Conservation (phyloP, 2,329 filamentous ascomycete species). For the Venturia asperata region DNA sequence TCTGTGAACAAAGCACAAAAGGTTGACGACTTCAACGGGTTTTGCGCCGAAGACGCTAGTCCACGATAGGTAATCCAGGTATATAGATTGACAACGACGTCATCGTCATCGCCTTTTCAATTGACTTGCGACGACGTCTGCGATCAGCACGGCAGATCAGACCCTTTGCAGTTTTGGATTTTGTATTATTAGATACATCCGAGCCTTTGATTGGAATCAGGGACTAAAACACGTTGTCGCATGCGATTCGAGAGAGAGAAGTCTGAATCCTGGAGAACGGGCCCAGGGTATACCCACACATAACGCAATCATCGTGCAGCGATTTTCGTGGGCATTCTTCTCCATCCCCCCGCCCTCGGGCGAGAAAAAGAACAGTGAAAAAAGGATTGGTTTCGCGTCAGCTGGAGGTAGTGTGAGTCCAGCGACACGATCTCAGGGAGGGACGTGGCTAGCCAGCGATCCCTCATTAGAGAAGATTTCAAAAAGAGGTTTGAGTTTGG, state of each 20-base stretch:
- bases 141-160: neutral
- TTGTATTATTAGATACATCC: no score
- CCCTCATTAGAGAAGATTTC: neutral
- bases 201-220: neutral
- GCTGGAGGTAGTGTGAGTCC: constrained; percentile 12
- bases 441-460: neutral
- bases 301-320: neutral
- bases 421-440: constrained; percentile 7
- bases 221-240: neutral
- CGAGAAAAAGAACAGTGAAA: constrained; percentile 12
- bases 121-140: neutral
- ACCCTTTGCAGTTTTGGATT: neutral
- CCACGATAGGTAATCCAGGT: neutral
- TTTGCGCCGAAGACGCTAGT: neutral
- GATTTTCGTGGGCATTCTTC: neutral
- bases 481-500: neutral
- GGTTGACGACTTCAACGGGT: no score
- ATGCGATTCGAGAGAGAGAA: neutral
- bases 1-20: neutral
- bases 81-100: neutral
- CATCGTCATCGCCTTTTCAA: neutral
- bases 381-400: neutral
- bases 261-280: no score
- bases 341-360: constrained; percentile 1
- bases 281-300: neutral